A percentile compares a stretch with the other conserved stretches of the same genome.
Conservation (phyloP, 345 rosid species). For the Raphanus raphanistrum region DNA sequence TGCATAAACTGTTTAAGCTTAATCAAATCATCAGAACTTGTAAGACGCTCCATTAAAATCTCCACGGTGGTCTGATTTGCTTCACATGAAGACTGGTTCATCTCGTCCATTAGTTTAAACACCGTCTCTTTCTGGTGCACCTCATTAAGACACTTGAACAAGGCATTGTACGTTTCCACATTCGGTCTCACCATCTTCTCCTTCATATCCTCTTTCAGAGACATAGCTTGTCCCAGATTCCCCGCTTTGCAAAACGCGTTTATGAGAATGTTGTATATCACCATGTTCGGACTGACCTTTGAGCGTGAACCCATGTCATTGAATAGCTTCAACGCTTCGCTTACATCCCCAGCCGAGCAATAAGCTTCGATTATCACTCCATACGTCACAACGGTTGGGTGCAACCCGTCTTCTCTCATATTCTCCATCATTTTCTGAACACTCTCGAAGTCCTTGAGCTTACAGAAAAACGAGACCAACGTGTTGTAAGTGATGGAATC, state of each 20-base stretch:
- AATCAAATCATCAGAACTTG: slow-evolving; percentile 54
- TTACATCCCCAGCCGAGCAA: slow-evolving; percentile 51
- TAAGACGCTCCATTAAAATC: slow-evolving; percentile 70
- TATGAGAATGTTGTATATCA: slow-evolving; percentile 71
- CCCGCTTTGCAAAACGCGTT: slow-evolving; percentile 53
- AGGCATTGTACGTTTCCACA: slow-evolving; percentile 64
- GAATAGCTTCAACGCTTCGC: slow-evolving; percentile 72
- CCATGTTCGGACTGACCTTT: slow-evolving; percentile 60
- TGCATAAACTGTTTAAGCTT: slow-evolving; percentile 51
- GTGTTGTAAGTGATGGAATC: slow-evolving; percentile 66
- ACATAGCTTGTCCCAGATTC: slow-evolving; percentile 45
- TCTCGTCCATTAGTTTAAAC: slow-evolving; percentile 62
- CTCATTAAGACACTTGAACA: slow-evolving; percentile 63
- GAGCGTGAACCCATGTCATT: slow-evolving; percentile 45
- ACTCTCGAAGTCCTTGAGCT: slow-evolving; percentile 42
- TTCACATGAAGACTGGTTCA: slow-evolving; percentile 59
- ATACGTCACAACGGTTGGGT: slow-evolving; percentile 59
- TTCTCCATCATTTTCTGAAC: slow-evolving; percentile 47
- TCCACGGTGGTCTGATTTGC: slow-evolving; percentile 73
- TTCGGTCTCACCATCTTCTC: slow-evolving; percentile 56
- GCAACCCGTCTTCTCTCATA: slow-evolving; percentile 55
- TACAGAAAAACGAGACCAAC: slow-evolving; percentile 55
- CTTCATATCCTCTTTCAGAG: slow-evolving; percentile 67
- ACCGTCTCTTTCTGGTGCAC: slow-evolving; percentile 50
- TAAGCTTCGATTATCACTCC: slow-evolving; percentile 62